These are phyloP conservation scores for Aspergillus versicolor DNA, from an alignment of 2,329 filamentous ascomycete genomes.

Conservation along the genomic window DNA sequence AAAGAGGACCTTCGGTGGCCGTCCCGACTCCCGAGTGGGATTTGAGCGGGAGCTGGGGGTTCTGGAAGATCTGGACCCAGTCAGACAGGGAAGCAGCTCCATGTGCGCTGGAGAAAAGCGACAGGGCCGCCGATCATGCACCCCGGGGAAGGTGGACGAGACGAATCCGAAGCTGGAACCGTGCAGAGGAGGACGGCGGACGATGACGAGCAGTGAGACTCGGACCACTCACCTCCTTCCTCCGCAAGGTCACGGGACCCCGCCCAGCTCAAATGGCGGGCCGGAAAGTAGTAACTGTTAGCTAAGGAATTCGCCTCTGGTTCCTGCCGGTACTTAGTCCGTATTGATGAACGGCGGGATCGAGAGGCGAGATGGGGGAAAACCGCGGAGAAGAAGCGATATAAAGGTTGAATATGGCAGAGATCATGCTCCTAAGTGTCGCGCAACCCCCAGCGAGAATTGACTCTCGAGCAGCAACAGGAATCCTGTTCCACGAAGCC, in stretches of 20 bases:
- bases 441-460: neutral
- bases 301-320: conserved; percentile 15
- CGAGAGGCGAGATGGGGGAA: neutral
- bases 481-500: neutral
- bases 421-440: neutral
- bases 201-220: neutral
- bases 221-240: conserved; percentile 1
- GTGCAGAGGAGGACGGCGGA: neutral
- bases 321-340: neutral
- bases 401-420: neutral
- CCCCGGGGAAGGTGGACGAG: conserved; percentile 1
- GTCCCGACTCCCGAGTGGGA: neutral
- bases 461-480: conserved; percentile 1
- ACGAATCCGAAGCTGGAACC: neutral
- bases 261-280: conserved; percentile 9
- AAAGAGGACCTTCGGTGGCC: neutral
- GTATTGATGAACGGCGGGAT: neutral
- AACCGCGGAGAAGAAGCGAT: neutral
- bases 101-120: conserved; percentile 5
- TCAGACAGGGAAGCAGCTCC: conserved; percentile 5
- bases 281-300: conserved; percentile 16
- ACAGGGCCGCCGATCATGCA: conserved; percentile 10
- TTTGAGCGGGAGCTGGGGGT: neutral
- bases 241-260: conserved; percentile 15
- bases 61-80: conserved; percentile 6